These are phyloP conservation scores for Erythrophleum fordii DNA, from an alignment of 306 rosid genomes.

Conservation along the genomic window DNA sequence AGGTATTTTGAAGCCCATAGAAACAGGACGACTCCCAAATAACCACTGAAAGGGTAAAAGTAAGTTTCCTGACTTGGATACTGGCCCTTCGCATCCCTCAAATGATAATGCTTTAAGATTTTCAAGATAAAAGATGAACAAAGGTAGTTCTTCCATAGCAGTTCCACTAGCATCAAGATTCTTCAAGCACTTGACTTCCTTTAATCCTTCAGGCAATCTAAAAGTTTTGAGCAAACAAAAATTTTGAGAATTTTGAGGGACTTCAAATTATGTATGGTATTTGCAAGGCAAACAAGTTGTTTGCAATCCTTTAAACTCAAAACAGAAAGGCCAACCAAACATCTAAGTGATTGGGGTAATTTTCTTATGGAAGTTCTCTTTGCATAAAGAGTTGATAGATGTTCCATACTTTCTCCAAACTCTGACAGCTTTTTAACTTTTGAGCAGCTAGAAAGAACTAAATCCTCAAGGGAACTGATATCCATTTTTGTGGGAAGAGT, in stretches of 20 bases:
- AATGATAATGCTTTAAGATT: neutral
- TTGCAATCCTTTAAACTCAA: neutral
- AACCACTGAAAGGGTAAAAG: neutral
- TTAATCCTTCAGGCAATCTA: neutral
- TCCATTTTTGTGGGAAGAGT: neutral
- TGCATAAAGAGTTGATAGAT: neutral
- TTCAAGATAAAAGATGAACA: neutral
- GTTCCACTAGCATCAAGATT: neutral
- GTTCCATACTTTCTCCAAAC: neutral
- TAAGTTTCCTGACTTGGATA: neutral
- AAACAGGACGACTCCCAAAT: too few species aligned
- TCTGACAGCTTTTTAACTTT: neutral
- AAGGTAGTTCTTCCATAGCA: neutral
- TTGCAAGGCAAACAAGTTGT: neutral
- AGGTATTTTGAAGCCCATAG: neutral
- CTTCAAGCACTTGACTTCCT: neutral
- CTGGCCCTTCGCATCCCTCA: neutral
- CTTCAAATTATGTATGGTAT: neutral
- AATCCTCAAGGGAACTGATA: neutral
- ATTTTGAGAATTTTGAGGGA: neutral
- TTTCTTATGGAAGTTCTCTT: neutral
- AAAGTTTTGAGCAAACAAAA: neutral
- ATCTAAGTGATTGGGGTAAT: neutral
- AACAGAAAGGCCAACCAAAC: neutral
- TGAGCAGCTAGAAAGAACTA: slow-evolving; percentile 9